Evolutionary conservation across 441 rosid species (phyloP), one percentile per base, ranked within the genome.

Genomic region (Mallotus japonicus): DNA sequence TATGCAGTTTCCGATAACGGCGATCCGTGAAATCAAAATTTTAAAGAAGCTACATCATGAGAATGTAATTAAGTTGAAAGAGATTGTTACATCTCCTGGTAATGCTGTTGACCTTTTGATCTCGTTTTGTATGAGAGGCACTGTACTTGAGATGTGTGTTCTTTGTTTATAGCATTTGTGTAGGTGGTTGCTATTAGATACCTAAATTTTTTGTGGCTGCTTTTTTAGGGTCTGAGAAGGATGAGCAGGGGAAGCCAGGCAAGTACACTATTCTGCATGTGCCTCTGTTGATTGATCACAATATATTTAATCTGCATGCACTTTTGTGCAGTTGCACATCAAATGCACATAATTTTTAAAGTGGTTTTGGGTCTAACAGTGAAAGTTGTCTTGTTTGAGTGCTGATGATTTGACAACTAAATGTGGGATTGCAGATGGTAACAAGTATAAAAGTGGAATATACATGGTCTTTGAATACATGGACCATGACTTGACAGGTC

Each of bases 381-480:
- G 32, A 28, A 28, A 28, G 66, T 37, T 19, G 24, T 50, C 65
- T 70, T 72, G 60, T 42, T 28, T 66, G 53, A 61, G 49, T 46
- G n/a, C 24, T 53, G 57, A 12, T 54, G 58, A 42, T 72, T 67
- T 58, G 42, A 76, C 37, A 19, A 20, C 32, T 5, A 49, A n/a
- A 1, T 51, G 64, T 57, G 71, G 14, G 55, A 54, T 73, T 79
- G 69, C 83, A 92, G 98, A 91, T 83, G 94, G 93, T 73, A 91
- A 90, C 79, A 95, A 95, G 83, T 91, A 92, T 74, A 90, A 87
- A 69, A 97, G 98, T 65, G 89, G 97, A 69, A 91, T 89, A 73
- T 93, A 93, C 82, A 92, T 95, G 97, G 99, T 95, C 49, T 95
- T 92, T 69, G 97, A 95, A 79, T 95, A 95, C 85, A 92, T 95